phyloP scores from a whole-genome alignment of 2,329 filamentous ascomycete genomes.

The Knufia petricola region DNA sequence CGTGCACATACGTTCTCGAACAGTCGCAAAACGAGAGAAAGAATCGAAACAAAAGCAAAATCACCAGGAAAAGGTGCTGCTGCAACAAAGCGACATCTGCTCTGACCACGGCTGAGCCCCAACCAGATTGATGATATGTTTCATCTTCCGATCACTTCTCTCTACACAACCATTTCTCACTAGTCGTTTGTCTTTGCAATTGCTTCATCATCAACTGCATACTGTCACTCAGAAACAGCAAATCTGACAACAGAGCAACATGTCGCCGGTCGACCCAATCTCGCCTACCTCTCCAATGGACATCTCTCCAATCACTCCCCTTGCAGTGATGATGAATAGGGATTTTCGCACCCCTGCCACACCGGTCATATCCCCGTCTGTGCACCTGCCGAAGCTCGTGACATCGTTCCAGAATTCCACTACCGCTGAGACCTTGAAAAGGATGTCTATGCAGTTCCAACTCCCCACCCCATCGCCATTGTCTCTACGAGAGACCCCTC shows the following conservation, averaged over 20 bases:
- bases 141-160: not conserved
- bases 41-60: not conserved
- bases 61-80: not conserved
- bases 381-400: not conserved
- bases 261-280: constrained; percentile 7
- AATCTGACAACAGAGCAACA: not conserved
- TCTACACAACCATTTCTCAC: not conserved
- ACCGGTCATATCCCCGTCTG: constrained; percentile 1
- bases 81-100: constrained; percentile 1
- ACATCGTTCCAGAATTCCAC: not conserved
- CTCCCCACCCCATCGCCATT: constrained; percentile 6
- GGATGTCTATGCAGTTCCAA: not conserved
- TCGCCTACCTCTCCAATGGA: constrained; percentile 6
- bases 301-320: constrained; percentile 3
- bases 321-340: not conserved
- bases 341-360: not conserved
- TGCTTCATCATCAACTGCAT: not conserved
- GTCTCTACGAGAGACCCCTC: not conserved
- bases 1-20: not conserved
- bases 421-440: not conserved
- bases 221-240: not conserved
- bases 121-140: not conserved
- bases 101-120: constrained; percentile 1
- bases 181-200: not conserved
- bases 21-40: not conserved